phyloP scores from a whole-genome alignment of 441 rosid genomes.

The Pelargonium citronellum region DNA sequence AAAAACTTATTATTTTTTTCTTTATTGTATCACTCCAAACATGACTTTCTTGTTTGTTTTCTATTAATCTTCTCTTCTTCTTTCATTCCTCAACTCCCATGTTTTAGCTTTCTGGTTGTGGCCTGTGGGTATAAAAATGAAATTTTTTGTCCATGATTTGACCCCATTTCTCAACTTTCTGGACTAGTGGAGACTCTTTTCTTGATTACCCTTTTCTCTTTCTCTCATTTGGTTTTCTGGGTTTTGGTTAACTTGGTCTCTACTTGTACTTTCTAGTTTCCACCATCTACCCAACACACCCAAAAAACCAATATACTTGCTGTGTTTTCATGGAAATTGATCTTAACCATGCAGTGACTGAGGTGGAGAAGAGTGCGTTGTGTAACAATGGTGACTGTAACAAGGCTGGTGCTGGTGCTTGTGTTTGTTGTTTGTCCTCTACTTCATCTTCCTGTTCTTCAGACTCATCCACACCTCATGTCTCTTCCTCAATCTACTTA shows the following conservation, averaged over 20 bases:
- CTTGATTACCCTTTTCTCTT: constrained; percentile 16
- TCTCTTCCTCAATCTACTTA: constrained; percentile 54
- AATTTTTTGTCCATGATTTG: constrained; percentile 25
- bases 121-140: constrained; percentile 17
- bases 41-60: constrained; percentile 32
- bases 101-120: constrained; percentile 14
- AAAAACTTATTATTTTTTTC: constrained; percentile 10
- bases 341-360: constrained; percentile 62
- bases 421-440: constrained; percentile 37
- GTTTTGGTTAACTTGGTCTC: constrained; percentile 19
- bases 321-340: constrained; percentile 76
- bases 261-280: constrained; percentile 20
- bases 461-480: constrained; percentile 43
- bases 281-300: too few relatives aligned
- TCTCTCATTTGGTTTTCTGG: constrained; percentile 1
- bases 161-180: constrained; percentile 34
- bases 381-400: constrained; percentile 36
- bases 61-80: constrained; percentile 28
- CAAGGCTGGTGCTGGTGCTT: constrained; percentile 24
- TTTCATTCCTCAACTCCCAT: too few relatives aligned
- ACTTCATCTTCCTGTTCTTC: constrained; percentile 44
- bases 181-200: constrained; percentile 18
- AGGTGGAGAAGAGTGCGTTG: constrained; percentile 42
- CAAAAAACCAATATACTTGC: too few relatives aligned
- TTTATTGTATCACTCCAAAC: constrained; percentile 15